Evolutionary conservation across 345 rosid genomes (phyloP), one percentile per base, ranked within the genome.

Genomic region (Raphanus sativus): DNA sequence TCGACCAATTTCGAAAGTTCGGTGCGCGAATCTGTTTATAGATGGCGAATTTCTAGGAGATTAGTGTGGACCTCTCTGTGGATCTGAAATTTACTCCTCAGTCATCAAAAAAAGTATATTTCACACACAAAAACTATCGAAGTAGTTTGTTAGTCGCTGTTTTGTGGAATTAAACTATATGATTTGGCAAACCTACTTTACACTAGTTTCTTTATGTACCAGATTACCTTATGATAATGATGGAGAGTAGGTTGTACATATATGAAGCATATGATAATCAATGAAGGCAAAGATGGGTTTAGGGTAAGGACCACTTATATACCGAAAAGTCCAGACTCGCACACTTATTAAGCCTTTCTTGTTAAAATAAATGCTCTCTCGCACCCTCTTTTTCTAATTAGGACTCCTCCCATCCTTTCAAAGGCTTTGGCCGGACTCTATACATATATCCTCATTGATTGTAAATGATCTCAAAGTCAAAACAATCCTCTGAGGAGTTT

Each of bases 221-320:
- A 64, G 30, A 70, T 77, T 64, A 70, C 71, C 71, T 64, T 52
- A 66, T 66, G 77, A 77, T 61, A 77, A 59, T 45, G 81, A 77
- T 71, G 81, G 72, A 77, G 65, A 77, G 75, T 78, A 32, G 73
- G 68, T 45, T 66, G 71, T 38, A 64, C 3, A 16, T 54, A 64
- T 56, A 59, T 15, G 50, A 58, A 65, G 76, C 76, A 71, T 71
- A 71, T 65, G 81, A 77, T 71, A 77, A 65, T 65, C 59, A 66
- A 66, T 55, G 66, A 36, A 63, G 21, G 65, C 29, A 70, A 70
- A 42, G 30, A 65, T 56, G 55, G 56, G 54, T 59, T 69, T 78
- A 72, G 81, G 73, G 62, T 78, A 59, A 78, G 81, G 81, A 78
- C 81, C 81, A 78, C 81, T 70, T 71, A 50, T 77, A 77, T 65